Base-by-base conservation (phyloP, 73 alveolate species). In the Paramecium primaurelia region DNA sequence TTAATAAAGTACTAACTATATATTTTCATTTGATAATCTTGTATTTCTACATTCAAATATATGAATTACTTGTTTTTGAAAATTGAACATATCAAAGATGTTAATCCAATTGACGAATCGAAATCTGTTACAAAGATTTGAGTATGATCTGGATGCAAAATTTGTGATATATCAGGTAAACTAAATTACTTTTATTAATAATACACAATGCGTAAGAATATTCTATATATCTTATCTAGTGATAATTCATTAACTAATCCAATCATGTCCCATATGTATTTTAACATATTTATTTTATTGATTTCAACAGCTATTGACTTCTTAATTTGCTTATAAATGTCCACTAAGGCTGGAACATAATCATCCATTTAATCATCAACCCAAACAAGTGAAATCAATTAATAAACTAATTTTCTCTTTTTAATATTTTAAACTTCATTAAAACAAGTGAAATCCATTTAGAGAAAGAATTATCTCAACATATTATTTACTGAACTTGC, bases 211-310 rank as follows among this genome's bases (percentile, higher is more conserved):
- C 91, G 49, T 47, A 80, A 45, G 26, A 45, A 80, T 0, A 42
- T 20, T 80, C 91, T 45, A 80, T 80, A 80, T 3, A 80, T 80
- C 14, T 16, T 26, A 8, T 80, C 91, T 9, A 45, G 12, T 14
- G 45, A 77, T 44, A 80, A 22, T 47, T 80, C 49, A 45, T 42
- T 47, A 3, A 32, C 47, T 20, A 80, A 30, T 4, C 91, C 91
- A 32, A 80, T 80, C 75, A 80, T 25, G 38, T 80, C 91, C 91
- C 91, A 80, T 20, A 80, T 80, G 49, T 80, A 80, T 47, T 80
- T 80, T 2, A 80, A 36, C 75, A 80, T 42, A 80, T 80, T 80
- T 20, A 80, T 80, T 49, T 80, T 80, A 22, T 47, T 26, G 7
- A 73, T 44, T 44, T 80, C 91, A 4, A 32, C n/a, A 1, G 73